Percentiles rank a stretch among this genome's conserved stretches.
Conservation (phyloP, 2,329 filamentous ascomycete species). For the Chaetothyriales sp. region DNA sequence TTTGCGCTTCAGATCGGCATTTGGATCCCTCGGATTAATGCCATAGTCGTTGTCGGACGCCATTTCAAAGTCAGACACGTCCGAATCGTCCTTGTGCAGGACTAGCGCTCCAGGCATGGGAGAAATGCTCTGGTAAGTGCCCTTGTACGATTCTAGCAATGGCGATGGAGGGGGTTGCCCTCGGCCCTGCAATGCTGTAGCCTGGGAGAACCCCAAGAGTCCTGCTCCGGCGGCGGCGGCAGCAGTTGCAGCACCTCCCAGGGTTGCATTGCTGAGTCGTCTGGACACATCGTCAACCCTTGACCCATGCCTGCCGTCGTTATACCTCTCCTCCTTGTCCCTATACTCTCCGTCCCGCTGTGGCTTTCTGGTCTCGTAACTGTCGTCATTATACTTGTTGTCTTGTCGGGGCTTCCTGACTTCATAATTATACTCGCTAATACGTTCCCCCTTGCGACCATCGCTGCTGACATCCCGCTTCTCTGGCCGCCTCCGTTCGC, state of each 20-base stretch:
- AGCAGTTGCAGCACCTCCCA: slow-evolving; percentile 8
- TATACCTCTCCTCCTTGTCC: slow-evolving; percentile 5
- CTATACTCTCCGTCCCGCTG: slow-evolving; percentile 21
- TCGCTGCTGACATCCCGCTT: slow-evolving; percentile 7
- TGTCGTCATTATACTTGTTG: slow-evolving; percentile 9
- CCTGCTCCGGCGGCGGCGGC: slow-evolving; percentile 24
- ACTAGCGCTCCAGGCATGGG: slow-evolving; percentile 75
- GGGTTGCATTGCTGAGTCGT: slow-evolving; percentile 17
- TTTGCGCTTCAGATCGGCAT: slow-evolving; percentile 21
- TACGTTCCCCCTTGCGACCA: slow-evolving; percentile 2
- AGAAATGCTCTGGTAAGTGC: slow-evolving; percentile 85
- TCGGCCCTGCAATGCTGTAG: slow-evolving; percentile 20
- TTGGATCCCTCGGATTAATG: slow-evolving; percentile 28
- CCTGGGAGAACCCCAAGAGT: slow-evolving; percentile 23
- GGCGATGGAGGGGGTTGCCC: slow-evolving; percentile 58
- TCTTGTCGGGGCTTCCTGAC: slow-evolving; percentile 9
- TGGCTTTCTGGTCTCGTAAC: too few species aligned
- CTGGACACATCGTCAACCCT: slow-evolving; percentile 9
- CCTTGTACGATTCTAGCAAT: slow-evolving; percentile 78
- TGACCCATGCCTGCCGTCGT: slow-evolving; percentile 7
- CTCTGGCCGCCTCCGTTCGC: neutral
- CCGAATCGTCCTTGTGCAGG: slow-evolving; percentile 41
- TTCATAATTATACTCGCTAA: slow-evolving; percentile 5
- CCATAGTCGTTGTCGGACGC: slow-evolving; percentile 17
- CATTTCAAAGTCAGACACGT: slow-evolving; percentile 33